Conservation (phyloP, 2,329 filamentous ascomycete genomes). For the Penicillium sp. region DNA sequence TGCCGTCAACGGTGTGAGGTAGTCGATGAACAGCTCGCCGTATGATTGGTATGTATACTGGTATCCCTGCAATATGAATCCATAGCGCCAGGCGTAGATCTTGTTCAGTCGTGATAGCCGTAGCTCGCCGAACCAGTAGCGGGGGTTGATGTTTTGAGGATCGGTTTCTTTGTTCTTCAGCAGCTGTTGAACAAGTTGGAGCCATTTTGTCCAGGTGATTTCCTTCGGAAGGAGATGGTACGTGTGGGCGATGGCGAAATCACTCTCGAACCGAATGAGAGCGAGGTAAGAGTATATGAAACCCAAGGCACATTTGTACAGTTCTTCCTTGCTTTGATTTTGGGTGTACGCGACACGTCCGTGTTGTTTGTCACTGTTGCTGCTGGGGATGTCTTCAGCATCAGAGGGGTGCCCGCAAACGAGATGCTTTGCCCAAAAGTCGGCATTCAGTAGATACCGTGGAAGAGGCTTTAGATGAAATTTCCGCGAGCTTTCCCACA, state of each 20-base stretch:
- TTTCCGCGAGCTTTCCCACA: conserved; percentile 21
- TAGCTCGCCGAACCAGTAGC: conserved; percentile 50
- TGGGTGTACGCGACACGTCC: neutral
- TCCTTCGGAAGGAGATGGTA: conserved; percentile 38
- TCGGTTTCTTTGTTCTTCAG: conserved; percentile 3
- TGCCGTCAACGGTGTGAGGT: conserved; percentile 29
- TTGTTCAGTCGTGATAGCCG: conserved; percentile 38
- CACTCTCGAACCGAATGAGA: conserved; percentile 20
- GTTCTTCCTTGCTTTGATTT: neutral
- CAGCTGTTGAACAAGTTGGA: conserved; percentile 20
- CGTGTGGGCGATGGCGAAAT: conserved; percentile 42
- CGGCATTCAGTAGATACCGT: conserved; percentile 19
- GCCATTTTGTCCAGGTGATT: conserved; percentile 33
- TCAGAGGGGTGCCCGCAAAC: conserved; percentile 3
- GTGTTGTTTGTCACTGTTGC: too few species aligned
- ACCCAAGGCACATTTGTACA: neutral
- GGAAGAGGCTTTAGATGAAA: conserved; percentile 33
- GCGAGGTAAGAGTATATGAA: conserved; percentile 6
- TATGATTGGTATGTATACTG: conserved; percentile 16
- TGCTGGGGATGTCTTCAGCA: neutral
- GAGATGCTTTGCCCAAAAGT: conserved; percentile 22
- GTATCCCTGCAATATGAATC: conserved; percentile 12
- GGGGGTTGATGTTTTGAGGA: conserved; percentile 27
- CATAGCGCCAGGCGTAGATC: conserved; percentile 24
- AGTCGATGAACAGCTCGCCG: conserved; percentile 19